phyloP scores from a whole-genome alignment of 306 rosid genomes.

The Mucuna pruriens region DNA sequence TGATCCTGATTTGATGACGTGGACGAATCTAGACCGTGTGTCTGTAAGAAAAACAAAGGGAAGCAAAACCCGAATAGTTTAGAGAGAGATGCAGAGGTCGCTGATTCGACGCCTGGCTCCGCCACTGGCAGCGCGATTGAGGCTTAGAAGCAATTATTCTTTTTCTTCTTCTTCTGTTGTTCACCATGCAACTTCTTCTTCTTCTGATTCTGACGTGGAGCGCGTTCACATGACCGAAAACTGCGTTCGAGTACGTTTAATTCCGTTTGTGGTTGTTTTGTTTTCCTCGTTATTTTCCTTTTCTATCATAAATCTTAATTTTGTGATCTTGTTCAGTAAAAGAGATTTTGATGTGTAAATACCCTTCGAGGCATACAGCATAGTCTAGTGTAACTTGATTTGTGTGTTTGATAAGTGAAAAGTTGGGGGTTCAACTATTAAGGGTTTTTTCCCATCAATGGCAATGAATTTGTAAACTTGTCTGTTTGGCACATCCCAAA shows the following conservation, averaged over 20 bases:
- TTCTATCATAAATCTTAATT: not conserved
- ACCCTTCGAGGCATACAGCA: not conserved
- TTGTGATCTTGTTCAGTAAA: not conserved
- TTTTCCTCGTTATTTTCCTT: not conserved
- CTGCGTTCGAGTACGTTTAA: constrained; percentile 63
- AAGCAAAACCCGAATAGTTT: not conserved
- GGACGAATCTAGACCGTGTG: constrained; percentile 19
- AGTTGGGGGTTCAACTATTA: not conserved
- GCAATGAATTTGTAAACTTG: not conserved
- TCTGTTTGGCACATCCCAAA: not conserved
- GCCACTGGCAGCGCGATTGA: constrained; percentile 56
- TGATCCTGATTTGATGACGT: not conserved
- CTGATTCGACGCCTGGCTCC: constrained; percentile 58
- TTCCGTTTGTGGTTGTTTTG: not conserved
- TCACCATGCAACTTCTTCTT: constrained; percentile 51
- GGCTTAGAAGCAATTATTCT: constrained; percentile 51
- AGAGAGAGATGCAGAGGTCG: constrained; percentile 50
- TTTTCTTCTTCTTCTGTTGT: constrained; percentile 51
- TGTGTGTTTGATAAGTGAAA: not conserved
- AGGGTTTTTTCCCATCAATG: not conserved
- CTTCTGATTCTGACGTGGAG: constrained; percentile 45
- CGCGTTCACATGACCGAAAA: constrained; percentile 66
- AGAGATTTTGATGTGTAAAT: not conserved
- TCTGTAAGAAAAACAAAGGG: not conserved
- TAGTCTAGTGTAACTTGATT: not conserved